Evolutionary conservation across 192 early-diverging fungal species (phyloP), one percentile per base, ranked within the genome.

Genomic region (Fimicolochytrium jonesii): DNA sequence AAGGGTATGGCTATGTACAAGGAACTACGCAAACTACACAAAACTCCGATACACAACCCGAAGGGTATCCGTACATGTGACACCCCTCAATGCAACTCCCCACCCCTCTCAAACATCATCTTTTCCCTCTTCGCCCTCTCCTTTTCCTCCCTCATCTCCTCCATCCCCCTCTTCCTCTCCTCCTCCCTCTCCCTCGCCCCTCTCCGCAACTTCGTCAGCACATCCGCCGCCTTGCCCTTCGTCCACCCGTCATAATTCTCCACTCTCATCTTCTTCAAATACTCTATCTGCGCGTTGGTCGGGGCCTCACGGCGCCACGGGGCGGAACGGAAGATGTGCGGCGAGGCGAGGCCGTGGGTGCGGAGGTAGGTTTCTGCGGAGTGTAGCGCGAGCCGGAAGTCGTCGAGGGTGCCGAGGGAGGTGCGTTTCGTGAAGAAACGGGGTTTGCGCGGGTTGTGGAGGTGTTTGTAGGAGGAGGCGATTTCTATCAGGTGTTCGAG

Each of bases 221-320:
- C 49, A 66, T 90, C 85, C 47, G 84, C 76, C 0, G 90, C 91
- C 26, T 77, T 78, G 9, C 90, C 91, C 31, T 85, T 86, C 0
- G 76, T 85, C 23, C 22, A 15, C 4, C 23, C 35, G 29, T 1
- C 34, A 11, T 6, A 6, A 29, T 15, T 9, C 6, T 0, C 3
- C 18, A 64, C 29, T 10, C 55, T 5, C 33, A 52, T 18, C 25
- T 69, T 61, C 2, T 33, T 29, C 23, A 94, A 67, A 18, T 74
- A 58, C 9, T 43, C 36, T 7, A 78, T 42, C 70, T 92, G 89
- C 18, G 64, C 58, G 1, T 54, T 28, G 1, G 81, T 76, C 3
- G 85, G 77, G 15, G 86, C 77, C 30, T 61, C 36, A 6, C 48
- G 51, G 13, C 89, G 73, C 79, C 84, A 92, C 20, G 41, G 34